Conservation (phyloP, 2,329 filamentous ascomycete genomes). For the Fusarium sp. region DNA sequence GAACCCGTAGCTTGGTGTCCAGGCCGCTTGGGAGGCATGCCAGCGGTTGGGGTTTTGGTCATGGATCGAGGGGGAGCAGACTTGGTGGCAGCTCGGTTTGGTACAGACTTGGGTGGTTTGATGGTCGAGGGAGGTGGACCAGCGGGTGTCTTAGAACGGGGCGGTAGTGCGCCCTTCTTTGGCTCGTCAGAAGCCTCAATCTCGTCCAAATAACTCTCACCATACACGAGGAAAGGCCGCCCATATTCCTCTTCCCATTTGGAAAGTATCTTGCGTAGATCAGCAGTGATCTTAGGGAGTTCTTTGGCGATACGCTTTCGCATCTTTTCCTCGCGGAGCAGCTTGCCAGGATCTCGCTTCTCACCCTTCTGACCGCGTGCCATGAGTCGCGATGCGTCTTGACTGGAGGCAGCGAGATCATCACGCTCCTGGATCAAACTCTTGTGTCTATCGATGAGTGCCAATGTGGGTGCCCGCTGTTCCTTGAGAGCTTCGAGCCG, state of each 20-base stretch:
- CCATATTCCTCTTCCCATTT: constrained; percentile 95
- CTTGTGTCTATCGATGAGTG: constrained; percentile 84
- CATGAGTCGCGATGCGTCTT: constrained; percentile 94
- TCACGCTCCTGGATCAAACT: constrained; percentile 86
- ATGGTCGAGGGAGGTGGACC: constrained; percentile 60
- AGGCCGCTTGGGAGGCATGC: constrained; percentile 43
- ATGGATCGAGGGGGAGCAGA: constrained; percentile 51
- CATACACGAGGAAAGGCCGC: constrained; percentile 90
- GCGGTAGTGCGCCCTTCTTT: constrained; percentile 61
- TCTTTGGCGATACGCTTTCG: constrained; percentile 97
- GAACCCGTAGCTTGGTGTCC: constrained; percentile 31
- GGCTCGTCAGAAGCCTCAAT: constrained; percentile 70
- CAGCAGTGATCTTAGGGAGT: constrained; percentile 86
- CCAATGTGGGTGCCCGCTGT: constrained; percentile 84
- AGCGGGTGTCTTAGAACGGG: constrained; percentile 78
- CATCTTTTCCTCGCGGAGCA: constrained; percentile 97
- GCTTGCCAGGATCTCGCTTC: constrained; percentile 90
- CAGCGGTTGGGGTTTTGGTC: constrained; percentile 66
- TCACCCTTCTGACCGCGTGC: constrained; percentile 91
- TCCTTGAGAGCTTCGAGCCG: constrained; percentile 84
- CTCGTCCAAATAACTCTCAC: constrained; percentile 88
- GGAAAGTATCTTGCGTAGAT: constrained; percentile 84
- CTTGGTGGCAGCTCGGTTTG: constrained; percentile 42
- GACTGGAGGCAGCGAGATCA: constrained; percentile 87
- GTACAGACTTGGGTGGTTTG: constrained; percentile 50